Conservation (phyloP, 2,329 filamentous ascomycete genomes). For the Pseudopyrenochaeta lycopersici region DNA sequence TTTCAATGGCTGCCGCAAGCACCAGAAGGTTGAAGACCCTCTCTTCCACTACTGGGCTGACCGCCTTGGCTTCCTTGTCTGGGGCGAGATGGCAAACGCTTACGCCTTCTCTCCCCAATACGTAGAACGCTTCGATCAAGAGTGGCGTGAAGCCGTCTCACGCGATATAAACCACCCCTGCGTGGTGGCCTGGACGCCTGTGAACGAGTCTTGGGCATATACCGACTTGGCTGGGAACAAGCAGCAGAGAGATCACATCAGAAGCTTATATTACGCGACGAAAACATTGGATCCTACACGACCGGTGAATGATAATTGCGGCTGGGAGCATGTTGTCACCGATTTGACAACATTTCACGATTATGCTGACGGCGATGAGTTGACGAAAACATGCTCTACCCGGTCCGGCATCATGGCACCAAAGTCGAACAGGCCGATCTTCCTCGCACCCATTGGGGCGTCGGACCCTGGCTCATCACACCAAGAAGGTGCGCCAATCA, state of each 20-base stretch:
- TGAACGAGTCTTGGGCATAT: conserved; percentile 73
- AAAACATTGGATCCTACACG: conserved; percentile 71
- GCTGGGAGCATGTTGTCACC: conserved; percentile 73
- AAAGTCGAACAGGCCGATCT: conserved; percentile 65
- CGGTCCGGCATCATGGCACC: conserved; percentile 63
- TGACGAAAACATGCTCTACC: conserved; percentile 64
- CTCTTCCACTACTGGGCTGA: conserved; percentile 70
- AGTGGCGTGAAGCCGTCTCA: conserved; percentile 71
- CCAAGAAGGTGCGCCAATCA: conserved; percentile 64
- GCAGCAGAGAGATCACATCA: conserved; percentile 70
- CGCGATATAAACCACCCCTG: conserved; percentile 73
- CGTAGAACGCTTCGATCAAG: conserved; percentile 67
- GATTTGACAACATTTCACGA: conserved; percentile 75
- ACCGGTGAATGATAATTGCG: conserved; percentile 75
- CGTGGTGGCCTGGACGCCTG: conserved; percentile 72
- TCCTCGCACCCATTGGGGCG: conserved; percentile 57
- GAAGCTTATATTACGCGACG: conserved; percentile 70
- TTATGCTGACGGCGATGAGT: conserved; percentile 66
- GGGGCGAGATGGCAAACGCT: conserved; percentile 72
- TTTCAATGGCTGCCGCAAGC: conserved; percentile 71
- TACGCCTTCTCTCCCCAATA: conserved; percentile 70
- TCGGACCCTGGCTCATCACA: conserved; percentile 59
- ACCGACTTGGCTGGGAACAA: conserved; percentile 64
- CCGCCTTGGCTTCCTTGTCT: conserved; percentile 68
- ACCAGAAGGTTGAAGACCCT: conserved; percentile 71